Base-by-base conservation (phyloP, 2,329 filamentous ascomycete genomes). In the Xylariaceae sp. region DNA sequence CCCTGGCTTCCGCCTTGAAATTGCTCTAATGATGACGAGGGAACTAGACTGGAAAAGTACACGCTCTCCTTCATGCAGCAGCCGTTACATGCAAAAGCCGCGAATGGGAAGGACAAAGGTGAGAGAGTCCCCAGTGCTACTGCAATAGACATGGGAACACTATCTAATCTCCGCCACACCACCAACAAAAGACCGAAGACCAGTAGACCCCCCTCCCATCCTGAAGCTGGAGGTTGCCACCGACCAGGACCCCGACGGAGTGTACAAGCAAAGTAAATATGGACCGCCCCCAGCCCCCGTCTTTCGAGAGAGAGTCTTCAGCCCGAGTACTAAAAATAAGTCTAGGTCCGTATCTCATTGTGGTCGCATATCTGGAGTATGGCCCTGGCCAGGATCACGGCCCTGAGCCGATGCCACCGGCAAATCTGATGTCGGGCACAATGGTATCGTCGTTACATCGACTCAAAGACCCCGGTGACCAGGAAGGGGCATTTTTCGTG, bases 401-500 rank as follows among this genome's bases (percentile, higher is more conserved):
- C 35, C 71, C 75, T 13, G 72, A 76, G 13, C 68, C 70, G 9
- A 73, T 74, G 35, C 73, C 74, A 50, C 66, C 68, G 51, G 67
- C 65, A 47, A 83, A 82, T 61, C 80, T 83, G 50, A 75, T 92
- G 60, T 81, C 86, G 44, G 91, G 91, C 7, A 89, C 88, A 4
- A 78, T 89, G 48, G 87, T 89, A 4, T 95, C 91, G 1, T 95
- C 91, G 7, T 79, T 94, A 53, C 89, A 95, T 73, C 83, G 89
- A 56, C 77, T 95, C 56, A 93, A 94, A 72, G 89, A 95, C 70
- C 80, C 84, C 2, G 81, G 88, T 68, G 92, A 92, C 69, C 79
- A 78, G 76, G 90, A 94, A 73, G 88, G 88, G 9, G 90, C 87
- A 0, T 95, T 92, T 75, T 96, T 96, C 69, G 87, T 96, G n/a